Evolutionary conservation across 2,329 filamentous ascomycete species (phyloP), one percentile per base, ranked within the genome.

Genomic region (Alternaria consortialis): DNA sequence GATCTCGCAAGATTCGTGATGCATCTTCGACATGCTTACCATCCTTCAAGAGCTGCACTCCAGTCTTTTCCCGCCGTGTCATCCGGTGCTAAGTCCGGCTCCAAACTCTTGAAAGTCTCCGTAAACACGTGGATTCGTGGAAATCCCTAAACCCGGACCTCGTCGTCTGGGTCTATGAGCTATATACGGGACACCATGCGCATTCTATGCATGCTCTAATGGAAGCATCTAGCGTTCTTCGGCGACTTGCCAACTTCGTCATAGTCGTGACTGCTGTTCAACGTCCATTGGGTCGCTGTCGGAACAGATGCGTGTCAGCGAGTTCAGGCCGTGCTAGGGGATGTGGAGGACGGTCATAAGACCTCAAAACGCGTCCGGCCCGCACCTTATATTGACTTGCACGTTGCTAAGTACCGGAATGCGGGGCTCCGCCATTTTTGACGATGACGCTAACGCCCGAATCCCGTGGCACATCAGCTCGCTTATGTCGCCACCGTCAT

Each of bases 331-430:
- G 20, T 13, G 12, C 25, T 29, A 17, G 44, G 20, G 39, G n/a
- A 20, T 11, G 9, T 52, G 27, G 39, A 42, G 25, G 20, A 34
- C 36, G 44, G 61, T 61, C 61, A 63, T 47, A 51, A 58, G 61
- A 57, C 39, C 53, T 27, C n/a, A 61, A 27, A 63, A 54, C 39
- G 48, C 48, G 27, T 20, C 55, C 58, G 58, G 61, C 36, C 58
- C 61, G 61, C 61, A 56, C 53, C 61, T 54, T 63, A 52, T 40
- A 55, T 58, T 52, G 58, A 47, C 53, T 51, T 27, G 31, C 50
- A 47, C 52, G 52, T 36, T 40, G 43, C 39, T 54, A 42, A 36
- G 32, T 31, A 46, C 43, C 50, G 48, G 44, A 63, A 52, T 57
- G 61, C 61, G 61, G 61, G 61, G 61, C 50, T 57, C 50, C 53